These are phyloP conservation scores for Pelargonium myrrhifolium DNA, from an alignment of 441 rosid genomes.

Conservation along the genomic window DNA sequence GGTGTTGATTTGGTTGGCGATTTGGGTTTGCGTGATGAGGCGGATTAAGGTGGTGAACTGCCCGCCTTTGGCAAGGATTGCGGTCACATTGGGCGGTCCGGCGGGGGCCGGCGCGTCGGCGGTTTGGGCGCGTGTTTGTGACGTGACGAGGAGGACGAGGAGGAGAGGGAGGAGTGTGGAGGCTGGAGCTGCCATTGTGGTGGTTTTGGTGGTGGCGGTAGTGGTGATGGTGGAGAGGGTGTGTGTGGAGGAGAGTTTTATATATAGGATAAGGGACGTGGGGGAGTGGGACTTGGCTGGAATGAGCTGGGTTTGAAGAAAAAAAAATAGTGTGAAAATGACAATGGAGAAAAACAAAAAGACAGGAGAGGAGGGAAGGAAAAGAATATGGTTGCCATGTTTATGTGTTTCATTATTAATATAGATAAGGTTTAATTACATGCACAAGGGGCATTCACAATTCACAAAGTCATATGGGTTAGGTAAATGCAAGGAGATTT, in stretches of 20 bases:
- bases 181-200: neutral
- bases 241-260: neutral
- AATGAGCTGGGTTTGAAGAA: neutral
- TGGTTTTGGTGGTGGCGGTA: too few relatives aligned
- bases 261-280: neutral
- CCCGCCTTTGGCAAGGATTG: constrained; percentile 9
- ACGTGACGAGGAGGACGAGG: neutral
- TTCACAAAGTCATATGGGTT: too few relatives aligned
- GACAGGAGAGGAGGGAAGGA: too few relatives aligned
- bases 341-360: too few relatives aligned
- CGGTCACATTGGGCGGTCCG: constrained; percentile 2
- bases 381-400: too few relatives aligned
- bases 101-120: too few relatives aligned
- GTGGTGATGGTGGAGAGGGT: neutral
- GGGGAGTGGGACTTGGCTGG: neutral
- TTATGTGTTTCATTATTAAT: too few relatives aligned
- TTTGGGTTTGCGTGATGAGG: constrained; percentile 11
- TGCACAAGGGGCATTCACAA: too few relatives aligned
- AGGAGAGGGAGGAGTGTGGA: neutral
- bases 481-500: too few relatives aligned
- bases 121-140: neutral
- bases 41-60: constrained; percentile 5
- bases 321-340: too few relatives aligned
- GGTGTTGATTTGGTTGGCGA: constrained; percentile 3
- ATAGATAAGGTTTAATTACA: too few relatives aligned